Percentiles rank a stretch among this genome's conserved stretches.
Evolutionary conservation across 2,329 filamentous ascomycete genomes (phyloP).

Genomic region (Hirsutella thompsonii): DNA sequence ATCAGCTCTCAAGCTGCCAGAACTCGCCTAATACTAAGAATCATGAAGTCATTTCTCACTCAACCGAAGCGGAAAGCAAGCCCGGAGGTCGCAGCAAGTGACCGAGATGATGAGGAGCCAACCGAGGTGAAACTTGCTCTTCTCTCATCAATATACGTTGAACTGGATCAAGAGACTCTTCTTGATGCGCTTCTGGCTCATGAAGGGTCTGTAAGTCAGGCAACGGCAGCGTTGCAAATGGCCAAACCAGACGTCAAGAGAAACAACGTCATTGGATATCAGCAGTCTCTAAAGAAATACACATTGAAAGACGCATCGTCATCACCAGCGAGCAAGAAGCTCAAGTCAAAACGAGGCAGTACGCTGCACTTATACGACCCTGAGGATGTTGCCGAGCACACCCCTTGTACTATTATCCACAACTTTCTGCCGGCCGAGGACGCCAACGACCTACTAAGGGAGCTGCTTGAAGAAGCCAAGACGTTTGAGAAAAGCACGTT

Average conservation of each 20-base stretch:
- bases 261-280: constrained; percentile 33
- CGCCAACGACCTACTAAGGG: constrained; percentile 60
- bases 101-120: constrained; percentile 49
- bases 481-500: constrained; percentile 63
- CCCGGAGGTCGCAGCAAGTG: constrained; percentile 12
- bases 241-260: constrained; percentile 18
- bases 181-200: constrained; percentile 69
- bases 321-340: constrained; percentile 28
- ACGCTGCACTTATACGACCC: constrained; percentile 79
- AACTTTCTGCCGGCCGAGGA: constrained; percentile 67
- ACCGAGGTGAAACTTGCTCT: constrained; percentile 86
- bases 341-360: constrained; percentile 61
- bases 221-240: constrained; percentile 41
- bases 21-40: constrained; percentile 2
- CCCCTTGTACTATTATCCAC: constrained; percentile 84
- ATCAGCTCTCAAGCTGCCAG: too few relatives aligned
- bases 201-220: constrained; percentile 60
- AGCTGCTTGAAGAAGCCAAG: constrained; percentile 61
- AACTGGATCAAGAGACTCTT: constrained; percentile 49
- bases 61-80: constrained; percentile 36
- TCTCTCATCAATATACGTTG: constrained; percentile 63
- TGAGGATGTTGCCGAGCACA: constrained; percentile 66
- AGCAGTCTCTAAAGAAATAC: constrained; percentile 50
- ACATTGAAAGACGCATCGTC: constrained; percentile 11
- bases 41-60: constrained; percentile 46